phyloP scores from a whole-genome alignment of 441 rosid species.

The Lepidium campestre region DNA sequence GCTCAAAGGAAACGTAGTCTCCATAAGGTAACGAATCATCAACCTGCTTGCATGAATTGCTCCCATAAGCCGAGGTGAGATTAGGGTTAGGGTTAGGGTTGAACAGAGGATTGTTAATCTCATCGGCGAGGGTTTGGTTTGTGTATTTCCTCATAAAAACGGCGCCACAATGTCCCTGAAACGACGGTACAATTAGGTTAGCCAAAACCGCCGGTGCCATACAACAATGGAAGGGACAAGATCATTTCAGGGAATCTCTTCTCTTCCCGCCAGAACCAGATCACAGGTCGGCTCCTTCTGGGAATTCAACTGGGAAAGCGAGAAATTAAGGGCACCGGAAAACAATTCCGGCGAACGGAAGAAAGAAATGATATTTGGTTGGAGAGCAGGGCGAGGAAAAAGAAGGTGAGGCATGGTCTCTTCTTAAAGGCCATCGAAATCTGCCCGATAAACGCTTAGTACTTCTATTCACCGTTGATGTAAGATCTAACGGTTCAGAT shows the following conservation, averaged over 20 bases:
- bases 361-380: neutral
- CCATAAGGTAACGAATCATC: slow-evolving; percentile 35
- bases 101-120: slow-evolving; percentile 47
- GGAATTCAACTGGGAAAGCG: neutral
- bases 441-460: slow-evolving; percentile 1
- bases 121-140: slow-evolving; percentile 27
- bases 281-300: neutral
- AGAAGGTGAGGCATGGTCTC: slow-evolving; percentile 12
- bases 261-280: neutral
- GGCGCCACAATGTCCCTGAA: slow-evolving; percentile 36
- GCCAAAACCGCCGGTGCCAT: slow-evolving; percentile 79
- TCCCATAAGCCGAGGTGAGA: slow-evolving; percentile 27
- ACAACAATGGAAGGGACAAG: slow-evolving; percentile 1
- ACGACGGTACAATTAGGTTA: slow-evolving; percentile 57
- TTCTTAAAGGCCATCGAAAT: slow-evolving; percentile 12
- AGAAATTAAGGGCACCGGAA: slow-evolving; percentile 1
- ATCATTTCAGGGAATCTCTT: slow-evolving; percentile 7
- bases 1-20: slow-evolving; percentile 34
- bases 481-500: slow-evolving; percentile 12
- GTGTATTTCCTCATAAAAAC: slow-evolving; percentile 19
- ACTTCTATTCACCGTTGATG: neutral
- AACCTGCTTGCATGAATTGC: slow-evolving; percentile 31
- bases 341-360: slow-evolving; percentile 5
- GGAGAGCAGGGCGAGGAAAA: slow-evolving; percentile 15
- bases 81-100: slow-evolving; percentile 34